Base-by-base conservation (phyloP, 257 asterid species). In the Galeopsis tetrahit region DNA sequence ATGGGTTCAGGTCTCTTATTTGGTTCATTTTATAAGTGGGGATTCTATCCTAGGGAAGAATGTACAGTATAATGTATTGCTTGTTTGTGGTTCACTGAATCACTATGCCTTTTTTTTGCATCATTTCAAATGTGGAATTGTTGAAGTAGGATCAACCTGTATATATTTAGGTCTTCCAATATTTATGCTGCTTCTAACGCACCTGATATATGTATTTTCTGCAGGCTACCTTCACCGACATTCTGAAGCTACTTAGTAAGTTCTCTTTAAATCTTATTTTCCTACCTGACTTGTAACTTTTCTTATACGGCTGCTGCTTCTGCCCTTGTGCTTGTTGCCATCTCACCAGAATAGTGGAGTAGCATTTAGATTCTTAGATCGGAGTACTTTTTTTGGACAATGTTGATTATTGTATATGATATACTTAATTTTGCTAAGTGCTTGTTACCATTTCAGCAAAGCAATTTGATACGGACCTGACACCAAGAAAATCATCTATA, bases 211-310 rank as follows among this genome's bases (percentile, higher is more conserved):
- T 13, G 75, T 68, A 17, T 36, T 14, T 82, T 52, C 70, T 86
- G 86, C 92, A 90, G 99, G 98, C 97, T 52, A 92, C 99, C 75
- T 92, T 92, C 87, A 90, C 97, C 3, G 98, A 92, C 85, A 95
- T 94, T 78, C 82, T 91, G 85, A 91, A 91, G 89, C 78, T 84
- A 69, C 98, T 94, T 33, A 87, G 99, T 94, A 84, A 73, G 90
- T 43, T 52, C 51, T 68, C 38, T 3, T 36, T 9, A 55, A 13
- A 14, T 17, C 71, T 59, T 52, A 28, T 52, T 69, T 17, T 57
- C 40, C 28, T n/a, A 34, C 40, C 17, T 15, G 51, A 42, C 5
- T 10, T 10, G 56, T 9, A 17, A 63, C n/a, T 42, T 43, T n/a
- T 21, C 62, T 38, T 36, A 31, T 42, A 5, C 51, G 4, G 44